Evolutionary conservation across 2,329 filamentous ascomycete species (phyloP).

Genomic region (Tolypocladium endophyticum): DNA sequence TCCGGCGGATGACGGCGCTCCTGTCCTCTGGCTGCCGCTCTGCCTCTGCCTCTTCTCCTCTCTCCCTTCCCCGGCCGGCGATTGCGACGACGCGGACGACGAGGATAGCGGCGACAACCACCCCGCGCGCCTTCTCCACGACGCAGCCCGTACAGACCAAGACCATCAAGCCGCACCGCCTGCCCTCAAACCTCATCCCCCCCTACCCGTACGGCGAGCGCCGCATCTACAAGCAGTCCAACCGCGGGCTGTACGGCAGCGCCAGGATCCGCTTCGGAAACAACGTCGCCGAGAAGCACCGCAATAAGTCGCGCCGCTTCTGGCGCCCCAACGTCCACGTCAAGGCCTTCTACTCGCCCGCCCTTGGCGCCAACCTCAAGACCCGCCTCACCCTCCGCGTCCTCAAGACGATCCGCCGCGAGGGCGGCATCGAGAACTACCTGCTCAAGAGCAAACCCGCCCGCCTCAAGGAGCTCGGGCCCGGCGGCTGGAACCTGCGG

Average conservation of each 20-base stretch:
- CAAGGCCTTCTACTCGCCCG: slow-evolving; percentile 56
- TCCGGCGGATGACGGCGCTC: slow-evolving; percentile 8
- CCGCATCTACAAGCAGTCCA: slow-evolving; percentile 67
- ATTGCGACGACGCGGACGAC: neutral
- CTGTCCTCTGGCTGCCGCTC: slow-evolving; percentile 6
- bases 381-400: slow-evolving; percentile 61
- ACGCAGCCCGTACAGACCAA: slow-evolving; percentile 23
- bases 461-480: slow-evolving; percentile 76
- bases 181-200: slow-evolving; percentile 42
- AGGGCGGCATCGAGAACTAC: slow-evolving; percentile 86
- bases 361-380: slow-evolving; percentile 52
- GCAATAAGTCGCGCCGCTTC: slow-evolving; percentile 59
- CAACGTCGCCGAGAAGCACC: slow-evolving; percentile 58
- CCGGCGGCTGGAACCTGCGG: slow-evolving; percentile 80
- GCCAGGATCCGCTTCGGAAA: slow-evolving; percentile 70
- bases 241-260: slow-evolving; percentile 61
- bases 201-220: slow-evolving; percentile 65
- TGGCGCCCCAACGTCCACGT: slow-evolving; percentile 69
- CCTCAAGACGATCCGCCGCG: slow-evolving; percentile 66
- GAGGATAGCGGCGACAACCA: neutral
- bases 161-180: slow-evolving; percentile 30
- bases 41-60: slow-evolving; percentile 1
- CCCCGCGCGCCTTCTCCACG: slow-evolving; percentile 23
- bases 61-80: neutral
- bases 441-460: slow-evolving; percentile 68